A percentile compares a stretch with the other conserved stretches of the same genome.
phyloP scores from a whole-genome alignment of 345 rosid genomes.

The Leavenworthia alabamica region DNA sequence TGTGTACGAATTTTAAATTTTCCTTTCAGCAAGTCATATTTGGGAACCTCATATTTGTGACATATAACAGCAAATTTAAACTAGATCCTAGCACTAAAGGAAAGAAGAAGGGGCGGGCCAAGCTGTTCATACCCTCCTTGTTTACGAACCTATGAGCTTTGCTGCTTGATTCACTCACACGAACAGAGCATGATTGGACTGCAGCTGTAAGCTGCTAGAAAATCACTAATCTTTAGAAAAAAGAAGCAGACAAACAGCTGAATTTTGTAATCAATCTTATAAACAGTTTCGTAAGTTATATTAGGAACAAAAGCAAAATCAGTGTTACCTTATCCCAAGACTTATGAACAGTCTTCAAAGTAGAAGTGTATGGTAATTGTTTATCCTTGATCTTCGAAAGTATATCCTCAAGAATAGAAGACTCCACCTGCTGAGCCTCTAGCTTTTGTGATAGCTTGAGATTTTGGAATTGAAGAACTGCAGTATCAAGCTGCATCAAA shows the following conservation, averaged over 20 bases:
- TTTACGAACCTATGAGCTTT: constrained; percentile 25
- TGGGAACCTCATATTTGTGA: constrained; percentile 7
- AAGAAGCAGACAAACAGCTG: neutral
- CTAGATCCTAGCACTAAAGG: neutral
- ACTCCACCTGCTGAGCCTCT: constrained; percentile 79
- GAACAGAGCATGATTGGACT: constrained; percentile 52
- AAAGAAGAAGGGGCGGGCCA: constrained; percentile 6
- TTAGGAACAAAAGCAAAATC: neutral
- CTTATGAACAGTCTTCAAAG: constrained; percentile 49
- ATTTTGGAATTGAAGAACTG: constrained; percentile 81
- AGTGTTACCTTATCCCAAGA: constrained; percentile 69
- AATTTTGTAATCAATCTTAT: neutral
- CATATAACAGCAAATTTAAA: constrained; percentile 1
- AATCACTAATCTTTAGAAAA: constrained; percentile 10
- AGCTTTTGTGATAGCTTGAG: constrained; percentile 76
- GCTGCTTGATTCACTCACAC: constrained; percentile 39
- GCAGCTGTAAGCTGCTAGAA: constrained; percentile 50
- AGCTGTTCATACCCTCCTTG: constrained; percentile 43
- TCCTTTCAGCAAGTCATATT: constrained; percentile 24
- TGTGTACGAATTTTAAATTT: constrained; percentile 31
- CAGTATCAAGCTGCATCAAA: constrained; percentile 56
- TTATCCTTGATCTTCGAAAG: constrained; percentile 48
- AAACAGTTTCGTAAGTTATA: too few relatives aligned
- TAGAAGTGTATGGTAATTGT: constrained; percentile 50
- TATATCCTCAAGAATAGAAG: constrained; percentile 53